Base-by-base conservation (phyloP, 2,329 filamentous ascomycete species). In the Phialophora macrospora region DNA sequence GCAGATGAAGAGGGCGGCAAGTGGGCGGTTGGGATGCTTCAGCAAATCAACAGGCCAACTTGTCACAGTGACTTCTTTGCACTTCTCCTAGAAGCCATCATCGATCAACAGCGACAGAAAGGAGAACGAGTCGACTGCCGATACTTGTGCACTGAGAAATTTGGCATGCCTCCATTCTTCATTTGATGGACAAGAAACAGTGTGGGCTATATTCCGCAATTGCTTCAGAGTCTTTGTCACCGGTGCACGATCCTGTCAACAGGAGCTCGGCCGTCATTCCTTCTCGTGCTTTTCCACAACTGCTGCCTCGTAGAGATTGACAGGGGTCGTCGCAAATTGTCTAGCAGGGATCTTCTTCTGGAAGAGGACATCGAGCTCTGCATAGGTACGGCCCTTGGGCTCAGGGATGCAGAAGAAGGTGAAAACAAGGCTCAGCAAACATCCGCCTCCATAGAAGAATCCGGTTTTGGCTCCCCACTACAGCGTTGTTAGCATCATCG, bases 391-490 rank as follows among this genome's bases (percentile, higher is more conserved):
- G 9, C 73, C 75, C 69, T 81, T 81, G 0, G 92, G 91, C 75
- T 96, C 92, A 0, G 92, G 92, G 0, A 94, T 81, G 12, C 90
- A 85, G 81, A 93, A 93, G 74, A 87, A 94, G 0, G 89, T 89
- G 79, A 93, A 96, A 12, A 95, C 78, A 72, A 93, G 87, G 79
- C 90, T 94, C 60, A 88, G 77, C 79, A 92, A 90, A 78, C 90
- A 93, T 63, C 91, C 88, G 0, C 88, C 90, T 12, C 87, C 88
- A 90, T 91, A 92, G 81, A 95, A 95, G 38, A 62, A 63, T 44
- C 48, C 58, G 4, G 58, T 38, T 34, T 55, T 62, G 4, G 32
- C 38, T 5, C 60, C 34, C 52, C 44, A 55, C 56, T 78, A 79
- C 76, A 2, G 78, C 49, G 1, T 73, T 6, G 60, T 34, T 72